Percentiles rank a stretch among this genome's conserved stretches.
Evolutionary conservation across 1,284 basidiomycete genomes (phyloP).

Genomic region (Cystobasidium pallidum): DNA sequence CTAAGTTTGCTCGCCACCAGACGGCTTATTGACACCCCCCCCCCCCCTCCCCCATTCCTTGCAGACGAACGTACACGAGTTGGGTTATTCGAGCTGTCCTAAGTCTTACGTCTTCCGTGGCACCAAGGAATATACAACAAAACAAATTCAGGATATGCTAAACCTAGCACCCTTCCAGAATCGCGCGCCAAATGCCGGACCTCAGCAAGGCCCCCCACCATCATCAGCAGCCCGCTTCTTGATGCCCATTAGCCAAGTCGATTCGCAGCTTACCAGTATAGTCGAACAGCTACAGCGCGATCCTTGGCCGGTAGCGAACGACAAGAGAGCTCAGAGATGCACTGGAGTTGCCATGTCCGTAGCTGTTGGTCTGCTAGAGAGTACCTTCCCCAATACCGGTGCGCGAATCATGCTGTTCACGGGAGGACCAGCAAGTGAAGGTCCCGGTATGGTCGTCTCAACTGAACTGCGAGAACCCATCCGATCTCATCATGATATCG

Average conservation of each 20-base stretch:
- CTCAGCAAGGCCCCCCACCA: constrained; percentile 62
- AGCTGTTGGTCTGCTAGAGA: constrained; percentile 92
- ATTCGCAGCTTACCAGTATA: constrained; percentile 94
- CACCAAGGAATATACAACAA: constrained; percentile 95
- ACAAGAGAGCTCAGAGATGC: constrained; percentile 92
- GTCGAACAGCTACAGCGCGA: constrained; percentile 87
- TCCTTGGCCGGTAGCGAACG: constrained; percentile 96
- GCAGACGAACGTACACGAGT: constrained; percentile 96
- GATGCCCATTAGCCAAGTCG: constrained; percentile 88
- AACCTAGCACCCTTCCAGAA: constrained; percentile 67
- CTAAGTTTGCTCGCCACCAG: not conserved
- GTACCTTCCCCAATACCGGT: constrained; percentile 93
- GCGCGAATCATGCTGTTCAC: constrained; percentile 95
- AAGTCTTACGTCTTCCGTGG: constrained; percentile 99
- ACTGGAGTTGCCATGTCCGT: constrained; percentile 94
- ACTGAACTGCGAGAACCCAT: constrained; percentile 97
- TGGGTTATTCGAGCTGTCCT: constrained; percentile 92
- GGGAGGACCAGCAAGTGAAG: constrained; percentile 95
- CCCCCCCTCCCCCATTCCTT: constrained; percentile 28
- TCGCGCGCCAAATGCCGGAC: constrained; percentile 58
- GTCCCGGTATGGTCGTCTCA: constrained; percentile 93
- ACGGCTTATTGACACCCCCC: no score
- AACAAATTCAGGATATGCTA: constrained; percentile 99
- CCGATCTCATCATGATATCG: constrained; percentile 98
- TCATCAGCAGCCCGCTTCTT: constrained; percentile 92